A percentile compares a stretch with the other conserved stretches of the same genome.
Evolutionary conservation across 73 alveolate species (phyloP).

Genomic region (Urostyla sp.): DNA sequence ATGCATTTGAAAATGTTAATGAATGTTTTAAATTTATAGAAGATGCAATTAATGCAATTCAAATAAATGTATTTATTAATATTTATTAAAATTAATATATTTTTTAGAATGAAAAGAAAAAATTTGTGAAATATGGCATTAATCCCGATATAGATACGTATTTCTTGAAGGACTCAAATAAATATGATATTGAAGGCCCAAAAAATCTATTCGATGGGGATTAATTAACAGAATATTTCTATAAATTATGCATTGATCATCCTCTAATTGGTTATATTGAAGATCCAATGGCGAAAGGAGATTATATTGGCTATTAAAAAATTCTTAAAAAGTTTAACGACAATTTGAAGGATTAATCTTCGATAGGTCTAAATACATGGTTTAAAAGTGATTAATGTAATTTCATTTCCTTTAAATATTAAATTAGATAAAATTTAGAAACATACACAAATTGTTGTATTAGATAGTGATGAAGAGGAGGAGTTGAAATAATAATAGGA

Average conservation of each 20-base stretch:
- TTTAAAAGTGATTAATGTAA: slow-evolving; percentile 16
- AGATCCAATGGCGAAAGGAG: slow-evolving; percentile 66
- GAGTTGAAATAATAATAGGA: slow-evolving; percentile 48
- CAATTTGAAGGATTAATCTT: slow-evolving; percentile 3
- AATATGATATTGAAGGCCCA: slow-evolving; percentile 76
- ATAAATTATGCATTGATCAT: slow-evolving; percentile 63
- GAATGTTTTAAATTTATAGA: slow-evolving; percentile 69
- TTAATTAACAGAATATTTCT: slow-evolving; percentile 61
- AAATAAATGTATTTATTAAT: slow-evolving; percentile 25
- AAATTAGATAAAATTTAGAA: background rate
- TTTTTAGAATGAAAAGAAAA: slow-evolving; percentile 42
- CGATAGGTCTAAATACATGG: slow-evolving; percentile 40
- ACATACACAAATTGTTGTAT: slow-evolving; percentile 4
- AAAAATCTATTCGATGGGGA: slow-evolving; percentile 67
- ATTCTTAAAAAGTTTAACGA: slow-evolving; percentile 50
- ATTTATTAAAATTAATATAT: background rate
- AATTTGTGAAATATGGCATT: slow-evolving; percentile 54
- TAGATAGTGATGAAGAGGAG: slow-evolving; percentile 52
- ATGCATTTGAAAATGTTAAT: slow-evolving; percentile 64
- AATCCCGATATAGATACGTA: slow-evolving; percentile 60
- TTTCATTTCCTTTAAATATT: background rate
- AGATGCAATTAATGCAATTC: slow-evolving; percentile 65
- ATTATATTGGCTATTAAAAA: slow-evolving; percentile 50
- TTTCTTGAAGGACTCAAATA: slow-evolving; percentile 48
- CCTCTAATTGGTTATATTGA: slow-evolving; percentile 64